Conservation (phyloP, 148 eudicot genomes). For the Heliamphora exappendiculata region DNA sequence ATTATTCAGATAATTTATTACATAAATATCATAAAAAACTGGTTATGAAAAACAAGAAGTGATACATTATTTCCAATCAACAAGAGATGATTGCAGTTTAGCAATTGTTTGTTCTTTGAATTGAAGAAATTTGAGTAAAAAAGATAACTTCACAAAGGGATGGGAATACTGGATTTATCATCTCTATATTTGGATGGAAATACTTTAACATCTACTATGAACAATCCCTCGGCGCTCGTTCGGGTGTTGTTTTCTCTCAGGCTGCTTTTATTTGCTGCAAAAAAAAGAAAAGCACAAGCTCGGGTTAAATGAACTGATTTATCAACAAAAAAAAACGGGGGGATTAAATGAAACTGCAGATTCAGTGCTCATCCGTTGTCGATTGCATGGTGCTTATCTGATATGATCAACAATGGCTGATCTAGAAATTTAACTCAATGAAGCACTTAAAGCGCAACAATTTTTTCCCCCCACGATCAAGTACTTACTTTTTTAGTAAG, state of each 20-base stretch:
- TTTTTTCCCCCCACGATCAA: no score
- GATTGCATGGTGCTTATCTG: no score
- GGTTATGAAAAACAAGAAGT: constrained; percentile 3
- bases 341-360: constrained; percentile 1
- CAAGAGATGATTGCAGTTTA: constrained; percentile 18
- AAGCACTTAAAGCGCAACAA: no score
- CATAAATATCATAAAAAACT: neutral
- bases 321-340: neutral
- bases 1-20: neutral
- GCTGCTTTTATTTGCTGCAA: constrained; percentile 71
- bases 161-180: constrained; percentile 10
- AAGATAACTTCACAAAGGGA: constrained; percentile 7
- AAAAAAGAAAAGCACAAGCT: constrained; percentile 3
- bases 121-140: constrained; percentile 14
- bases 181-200: constrained; percentile 26
- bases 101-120: constrained; percentile 18
- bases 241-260: constrained; percentile 22
- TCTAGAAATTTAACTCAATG: no score
- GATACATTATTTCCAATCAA: constrained; percentile 27
- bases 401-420: no score
- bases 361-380: neutral
- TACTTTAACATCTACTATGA: constrained; percentile 34
- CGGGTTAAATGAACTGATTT: neutral
- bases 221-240: constrained; percentile 19
- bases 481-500: no score